Evolutionary conservation across 225 moss, liverwort and hornwort species (phyloP), one percentile per base, ranked within the genome.

Genomic region (Takakia lepidozioides): DNA sequence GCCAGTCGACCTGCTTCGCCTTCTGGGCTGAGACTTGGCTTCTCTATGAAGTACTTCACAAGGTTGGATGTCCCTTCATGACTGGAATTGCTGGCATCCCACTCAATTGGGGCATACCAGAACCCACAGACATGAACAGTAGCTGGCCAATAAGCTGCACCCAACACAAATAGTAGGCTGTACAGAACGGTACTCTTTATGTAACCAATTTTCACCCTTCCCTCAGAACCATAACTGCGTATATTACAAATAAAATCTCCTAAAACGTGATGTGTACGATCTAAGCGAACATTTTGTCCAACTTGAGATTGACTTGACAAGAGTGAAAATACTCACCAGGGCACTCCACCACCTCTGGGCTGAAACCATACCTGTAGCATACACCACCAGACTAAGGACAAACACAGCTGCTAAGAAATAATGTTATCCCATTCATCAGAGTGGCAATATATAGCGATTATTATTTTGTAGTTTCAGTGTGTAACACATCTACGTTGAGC

Each of bases 111-210:
- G 39, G 95, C 70, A 64, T 74, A 90, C 95, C 90, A 95, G 62
- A 90, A 95, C 40, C 95, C 90, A 67, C 95, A 90, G 23, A 90
- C 82, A 15, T 62, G 70, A 43, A 95, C 55, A 53, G 82, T 90
- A 38, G 47, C 71, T 25, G 95, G 90, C 90, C 90, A 95, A 34
- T 95, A 95, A 0, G 59, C 65, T 46, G 17, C 13, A n/a, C n/a
- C n/a, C n/a, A n/a, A n/a, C n/a, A n/a, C n/a, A n/a, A n/a, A n/a
- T n/a, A n/a, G n/a, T n/a, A n/a, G n/a, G n/a, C n/a, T n/a, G n/a
- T n/a, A n/a, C n/a, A n/a, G n/a, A n/a, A n/a, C n/a, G n/a, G n/a
- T n/a, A n/a, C n/a, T n/a, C n/a, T n/a, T n/a, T n/a, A n/a, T n/a
- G n/a, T n/a, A n/a, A n/a, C n/a, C n/a, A n/a, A n/a, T n/a, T n/a